Conservation (phyloP, 2,329 filamentous ascomycete species). For the Phyllosticta citrichinensis region DNA sequence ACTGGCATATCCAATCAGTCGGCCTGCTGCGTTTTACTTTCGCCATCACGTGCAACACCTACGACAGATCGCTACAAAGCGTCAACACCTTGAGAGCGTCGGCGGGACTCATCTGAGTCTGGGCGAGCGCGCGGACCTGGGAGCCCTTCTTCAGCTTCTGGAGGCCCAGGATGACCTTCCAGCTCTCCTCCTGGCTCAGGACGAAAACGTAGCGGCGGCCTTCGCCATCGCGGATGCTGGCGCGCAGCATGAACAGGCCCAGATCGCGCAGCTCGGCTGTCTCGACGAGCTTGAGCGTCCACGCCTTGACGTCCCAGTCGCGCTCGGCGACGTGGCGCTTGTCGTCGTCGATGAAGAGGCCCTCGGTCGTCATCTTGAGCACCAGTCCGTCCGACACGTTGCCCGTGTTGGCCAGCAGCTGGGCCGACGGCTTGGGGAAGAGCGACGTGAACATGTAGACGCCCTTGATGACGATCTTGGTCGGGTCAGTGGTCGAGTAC, state of each 20-base stretch:
- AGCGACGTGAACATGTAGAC: slow-evolving; percentile 90
- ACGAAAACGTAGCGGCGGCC: slow-evolving; percentile 53
- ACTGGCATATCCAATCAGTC: too few species aligned
- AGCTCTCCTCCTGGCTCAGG: slow-evolving; percentile 48
- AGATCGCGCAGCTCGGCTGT: slow-evolving; percentile 1
- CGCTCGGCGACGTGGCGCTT: slow-evolving; percentile 82
- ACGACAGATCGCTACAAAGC: neutral
- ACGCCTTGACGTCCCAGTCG: slow-evolving; percentile 98
- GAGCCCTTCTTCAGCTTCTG: slow-evolving; percentile 46
- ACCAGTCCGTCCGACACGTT: slow-evolving; percentile 87
- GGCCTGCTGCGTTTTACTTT: too few species aligned
- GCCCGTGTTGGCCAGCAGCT: slow-evolving; percentile 74
- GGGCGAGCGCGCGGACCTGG: slow-evolving; percentile 43
- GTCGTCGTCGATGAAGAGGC: slow-evolving; percentile 95
- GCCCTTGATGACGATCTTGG: slow-evolving; percentile 91
- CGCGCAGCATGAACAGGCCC: slow-evolving; percentile 38
- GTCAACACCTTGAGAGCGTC: neutral
- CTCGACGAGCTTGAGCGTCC: slow-evolving; percentile 90
- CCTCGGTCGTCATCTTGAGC: slow-evolving; percentile 84
- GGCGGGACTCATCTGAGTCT: neutral
- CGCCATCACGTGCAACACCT: neutral
- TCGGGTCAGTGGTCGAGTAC: slow-evolving; percentile 80
- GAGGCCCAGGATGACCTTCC: slow-evolving; percentile 52
- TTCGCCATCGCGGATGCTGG: slow-evolving; percentile 48
- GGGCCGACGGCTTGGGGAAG: slow-evolving; percentile 80